Evolutionary conservation across 73 alveolate genomes (phyloP), one percentile per base, ranked within the genome.

Genomic region (Breviolum minutum): DNA sequence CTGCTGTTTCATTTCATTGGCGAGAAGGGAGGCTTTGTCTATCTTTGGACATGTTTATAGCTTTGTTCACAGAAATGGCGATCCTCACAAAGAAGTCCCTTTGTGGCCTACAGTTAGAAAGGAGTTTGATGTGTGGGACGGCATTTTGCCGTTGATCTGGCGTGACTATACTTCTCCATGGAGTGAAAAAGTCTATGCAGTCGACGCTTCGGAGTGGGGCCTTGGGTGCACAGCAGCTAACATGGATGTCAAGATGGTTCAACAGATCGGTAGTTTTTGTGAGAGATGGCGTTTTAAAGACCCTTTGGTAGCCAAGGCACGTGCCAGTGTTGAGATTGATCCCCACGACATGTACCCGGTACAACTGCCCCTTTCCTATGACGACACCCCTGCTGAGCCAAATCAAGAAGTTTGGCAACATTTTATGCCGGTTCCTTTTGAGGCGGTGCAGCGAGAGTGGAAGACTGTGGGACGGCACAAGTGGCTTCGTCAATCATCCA

Each of bases 11-110:
- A 0, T 86, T 6, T 17, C 79, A 93, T 70, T 99, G 99, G 95
- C 99, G 73, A 27, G 99, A 99, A 87, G 99, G 99, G 90, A 99
- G 95, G 87, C 99, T 99, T 99, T 99, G 99, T 17, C 99, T 99
- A 62, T 99, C 87, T 14, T 99, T 82, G 91, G 91, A 7, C 91
- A 82, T 10, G 40, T 54, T 22, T 82, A 82, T 54, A 60, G 3
- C 3, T 82, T 82, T 24, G 71, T 82, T 5, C 87, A n/a, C n/a
- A n/a, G n/a, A n/a, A n/a, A n/a, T n/a, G 66, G 12, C 63, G 87
- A 14, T 32, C 29, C 19, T 8, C 86, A 17, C 17, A 66, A 11
- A 82, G 26, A 20, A 17, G 9, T 8, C 74, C 3, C 63, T 82
- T 17, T 82, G 91, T 82, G 91, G 91, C 48, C 40, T 17, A 13